phyloP scores from a whole-genome alignment of 495 filamentous ascomycete species.

The Corynascus novoguineensis region DNA sequence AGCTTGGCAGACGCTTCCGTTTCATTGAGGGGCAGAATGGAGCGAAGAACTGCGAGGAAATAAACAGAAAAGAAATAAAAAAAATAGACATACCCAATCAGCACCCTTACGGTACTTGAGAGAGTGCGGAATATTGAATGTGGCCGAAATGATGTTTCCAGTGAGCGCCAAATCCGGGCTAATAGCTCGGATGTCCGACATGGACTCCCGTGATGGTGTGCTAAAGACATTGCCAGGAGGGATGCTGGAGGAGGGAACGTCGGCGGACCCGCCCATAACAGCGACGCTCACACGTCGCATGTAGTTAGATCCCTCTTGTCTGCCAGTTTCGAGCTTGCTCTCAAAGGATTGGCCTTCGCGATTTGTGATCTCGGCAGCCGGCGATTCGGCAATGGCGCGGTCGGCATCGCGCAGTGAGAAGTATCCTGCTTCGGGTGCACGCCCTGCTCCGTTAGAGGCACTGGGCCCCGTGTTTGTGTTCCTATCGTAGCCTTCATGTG shows the following conservation, averaged over 20 bases:
- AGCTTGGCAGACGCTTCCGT: constrained; percentile 15
- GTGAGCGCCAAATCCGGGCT: constrained; percentile 67
- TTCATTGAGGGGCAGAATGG: background rate
- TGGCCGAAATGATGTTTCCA: constrained; percentile 79
- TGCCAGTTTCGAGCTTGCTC: constrained; percentile 46
- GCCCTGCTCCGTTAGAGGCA: background rate
- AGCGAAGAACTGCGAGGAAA: background rate
- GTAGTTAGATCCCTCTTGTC: constrained; percentile 54
- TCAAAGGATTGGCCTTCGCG: constrained; percentile 33
- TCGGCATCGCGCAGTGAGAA: constrained; percentile 33
- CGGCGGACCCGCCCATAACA: constrained; percentile 26
- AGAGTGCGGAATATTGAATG: constrained; percentile 77
- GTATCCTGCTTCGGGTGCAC: constrained; percentile 28
- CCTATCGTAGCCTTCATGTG: constrained; percentile 24
- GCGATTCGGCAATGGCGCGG: constrained; percentile 25
- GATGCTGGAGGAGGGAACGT: background rate
- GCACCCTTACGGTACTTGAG: constrained; percentile 59
- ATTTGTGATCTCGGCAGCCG: constrained; percentile 12
- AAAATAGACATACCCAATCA: constrained; percentile 60
- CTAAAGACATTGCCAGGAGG: background rate
- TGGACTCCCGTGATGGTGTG: constrained; percentile 37
- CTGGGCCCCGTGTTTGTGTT: constrained; percentile 8
- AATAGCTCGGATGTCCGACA: constrained; percentile 52
- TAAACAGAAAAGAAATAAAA: background rate
- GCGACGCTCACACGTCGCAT: constrained; percentile 58